phyloP scores from a whole-genome alignment of 2,329 filamentous ascomycete genomes.

The Penicillium sp. region DNA sequence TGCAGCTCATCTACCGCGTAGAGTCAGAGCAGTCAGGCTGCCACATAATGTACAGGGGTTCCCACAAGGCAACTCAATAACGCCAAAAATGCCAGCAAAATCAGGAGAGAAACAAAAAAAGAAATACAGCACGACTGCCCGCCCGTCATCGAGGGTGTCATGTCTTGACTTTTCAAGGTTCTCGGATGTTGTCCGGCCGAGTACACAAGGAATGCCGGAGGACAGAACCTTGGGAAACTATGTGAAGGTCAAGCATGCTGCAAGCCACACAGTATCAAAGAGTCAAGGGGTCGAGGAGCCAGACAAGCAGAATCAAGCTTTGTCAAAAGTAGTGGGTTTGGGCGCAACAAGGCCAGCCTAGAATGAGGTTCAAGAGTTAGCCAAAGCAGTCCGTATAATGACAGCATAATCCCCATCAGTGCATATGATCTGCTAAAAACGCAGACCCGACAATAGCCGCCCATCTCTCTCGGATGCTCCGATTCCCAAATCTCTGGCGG shows the following conservation, averaged over 20 bases:
- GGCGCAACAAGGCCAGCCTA: slow-evolving; percentile 37
- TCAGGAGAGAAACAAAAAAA: slow-evolving; percentile 4
- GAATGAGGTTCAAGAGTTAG: slow-evolving; percentile 5
- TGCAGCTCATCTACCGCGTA: slow-evolving; percentile 2
- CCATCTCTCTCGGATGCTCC: not conserved
- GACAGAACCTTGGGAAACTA: not conserved
- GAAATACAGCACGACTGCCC: not conserved
- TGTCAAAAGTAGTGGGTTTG: slow-evolving; percentile 25
- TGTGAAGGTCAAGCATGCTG: not conserved
- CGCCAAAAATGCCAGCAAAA: slow-evolving; percentile 26
- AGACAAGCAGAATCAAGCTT: slow-evolving; percentile 14
- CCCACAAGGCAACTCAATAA: slow-evolving; percentile 15
- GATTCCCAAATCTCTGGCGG: not conserved
- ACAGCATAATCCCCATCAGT: not conserved
- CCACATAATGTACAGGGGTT: slow-evolving; percentile 15
- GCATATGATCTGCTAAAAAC: not conserved
- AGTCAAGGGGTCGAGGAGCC: not conserved
- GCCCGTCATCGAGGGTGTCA: not conserved
- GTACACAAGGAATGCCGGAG: slow-evolving; percentile 2
- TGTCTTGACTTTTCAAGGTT: not conserved
- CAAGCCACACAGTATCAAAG: not conserved
- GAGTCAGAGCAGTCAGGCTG: slow-evolving; percentile 5
- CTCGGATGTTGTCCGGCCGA: not conserved
- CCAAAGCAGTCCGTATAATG: not conserved
- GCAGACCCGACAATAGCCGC: not conserved